Percentiles rank a stretch among this genome's conserved stretches.
Evolutionary conservation across 495 filamentous ascomycete species (phyloP).

Genomic region (Hyaloscypha bicolor): DNA sequence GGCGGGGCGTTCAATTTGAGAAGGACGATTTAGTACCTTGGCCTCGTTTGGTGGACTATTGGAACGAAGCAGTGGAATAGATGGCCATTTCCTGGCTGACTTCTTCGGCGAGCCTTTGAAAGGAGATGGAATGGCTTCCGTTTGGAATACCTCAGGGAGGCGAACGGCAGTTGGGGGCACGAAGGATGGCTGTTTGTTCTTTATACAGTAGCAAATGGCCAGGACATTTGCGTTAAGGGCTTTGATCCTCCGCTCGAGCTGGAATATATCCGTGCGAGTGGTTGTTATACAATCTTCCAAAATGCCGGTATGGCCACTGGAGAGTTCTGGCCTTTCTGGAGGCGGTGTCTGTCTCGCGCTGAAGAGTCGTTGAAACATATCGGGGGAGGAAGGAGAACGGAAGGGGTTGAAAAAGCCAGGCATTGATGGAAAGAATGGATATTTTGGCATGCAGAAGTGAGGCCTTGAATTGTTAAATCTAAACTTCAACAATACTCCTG

Average conservation of each 20-base stretch:
- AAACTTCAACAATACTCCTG: not conserved
- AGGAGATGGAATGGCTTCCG: not conserved
- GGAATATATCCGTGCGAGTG: not conserved
- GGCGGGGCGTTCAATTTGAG: not conserved
- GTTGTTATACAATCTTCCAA: not conserved
- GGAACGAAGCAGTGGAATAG: not conserved
- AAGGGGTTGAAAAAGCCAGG: not conserved
- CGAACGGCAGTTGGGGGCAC: not conserved
- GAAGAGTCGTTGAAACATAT: not conserved
- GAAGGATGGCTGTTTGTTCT: not conserved
- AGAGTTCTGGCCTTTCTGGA: not conserved
- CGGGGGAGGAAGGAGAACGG: not conserved
- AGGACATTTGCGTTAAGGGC: not conserved
- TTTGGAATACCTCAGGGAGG: not conserved
- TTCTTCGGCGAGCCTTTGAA: not conserved
- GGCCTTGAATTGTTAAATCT: slow-evolving; percentile 1
- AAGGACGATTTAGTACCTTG: not conserved
- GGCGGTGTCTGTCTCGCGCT: not conserved
- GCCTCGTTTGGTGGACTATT: not conserved
- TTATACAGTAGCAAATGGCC: not conserved
- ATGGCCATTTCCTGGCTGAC: not conserved
- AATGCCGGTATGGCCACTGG: not conserved
- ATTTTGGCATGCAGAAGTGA: not conserved
- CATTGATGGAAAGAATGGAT: not conserved
- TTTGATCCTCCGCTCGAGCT: not conserved